Base-by-base conservation (phyloP, 768 basidiomycete species). In the Pholiota conissans region DNA sequence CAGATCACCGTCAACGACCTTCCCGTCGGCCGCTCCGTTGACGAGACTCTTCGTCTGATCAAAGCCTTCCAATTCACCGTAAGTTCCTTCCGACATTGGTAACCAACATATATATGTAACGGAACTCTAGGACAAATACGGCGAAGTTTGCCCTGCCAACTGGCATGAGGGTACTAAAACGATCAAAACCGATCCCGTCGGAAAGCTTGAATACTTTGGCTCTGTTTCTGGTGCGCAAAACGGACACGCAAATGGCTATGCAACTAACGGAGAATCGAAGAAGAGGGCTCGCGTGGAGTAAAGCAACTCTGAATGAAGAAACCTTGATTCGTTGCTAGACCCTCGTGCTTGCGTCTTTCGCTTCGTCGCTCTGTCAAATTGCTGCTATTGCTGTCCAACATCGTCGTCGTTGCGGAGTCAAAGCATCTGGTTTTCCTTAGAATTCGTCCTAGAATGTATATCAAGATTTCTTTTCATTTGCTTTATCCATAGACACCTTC, bases 1-100 rank as follows among this genome's bases (percentile, higher is more conserved):
- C 64, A 65, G 58, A 88, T 91, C 63, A 93, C 91, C 54, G 79
- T 96, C 60, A 96, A 96, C 69, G 95, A 97, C 72, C 82, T 95
- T 37, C 92, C 94, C 13, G 93, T 96, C 49, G 95, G 95, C n/a
- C 90, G 95, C 52, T 94, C 92, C 2, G 94, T 96, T 53, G 93
- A 94, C 34, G 95, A 97, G 77, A 95, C 94, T 1, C 64, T 95
- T 52, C 89, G 95, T 58, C 85, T 97, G 49, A 77, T 97, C 75
- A 87, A 95, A 73, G 95, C 95, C 20, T 95, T 96, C 89, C 93
- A 95, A 68, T 93, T 90, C 73, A 85, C 85, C 11, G 90, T 91
- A 67, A 39, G 85, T 76, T 26, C 11, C n/a, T 45, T n/a, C 54
- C 3, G 11, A 51, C 20, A 32, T 32, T 32, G 30, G n/a, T n/a